Percentiles rank a stretch among this genome's conserved stretches.
These are phyloP conservation scores for Lactifluus pinguis DNA, from an alignment of 768 basidiomycete genomes.

Conservation along the genomic window DNA sequence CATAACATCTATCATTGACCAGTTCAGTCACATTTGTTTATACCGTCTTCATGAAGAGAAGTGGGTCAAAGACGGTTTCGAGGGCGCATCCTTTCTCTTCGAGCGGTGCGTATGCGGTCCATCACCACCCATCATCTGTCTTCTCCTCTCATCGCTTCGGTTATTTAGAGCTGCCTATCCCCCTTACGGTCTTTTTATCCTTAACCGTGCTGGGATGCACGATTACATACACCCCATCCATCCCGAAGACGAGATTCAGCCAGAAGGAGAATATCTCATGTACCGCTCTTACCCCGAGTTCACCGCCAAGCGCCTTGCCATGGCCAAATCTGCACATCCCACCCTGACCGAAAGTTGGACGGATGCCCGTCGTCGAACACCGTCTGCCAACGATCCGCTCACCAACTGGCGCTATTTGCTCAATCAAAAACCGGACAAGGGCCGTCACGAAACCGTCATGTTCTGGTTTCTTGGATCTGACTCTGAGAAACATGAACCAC, in stretches of 20 bases:
- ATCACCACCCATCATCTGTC: neutral
- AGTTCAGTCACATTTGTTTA: slow-evolving; percentile 80
- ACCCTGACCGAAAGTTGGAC: slow-evolving; percentile 21
- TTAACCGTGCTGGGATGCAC: slow-evolving; percentile 72
- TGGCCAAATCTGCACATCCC: slow-evolving; percentile 23
- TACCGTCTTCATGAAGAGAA: slow-evolving; percentile 65
- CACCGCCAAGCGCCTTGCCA: slow-evolving; percentile 33
- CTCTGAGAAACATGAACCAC: slow-evolving; percentile 58
- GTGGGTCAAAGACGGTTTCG: slow-evolving; percentile 78
- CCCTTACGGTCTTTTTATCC: slow-evolving; percentile 76
- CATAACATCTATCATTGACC: slow-evolving; percentile 74
- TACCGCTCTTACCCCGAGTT: slow-evolving; percentile 66
- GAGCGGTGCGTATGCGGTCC: slow-evolving; percentile 49
- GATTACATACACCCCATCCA: slow-evolving; percentile 69
- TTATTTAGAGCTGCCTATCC: slow-evolving; percentile 58
- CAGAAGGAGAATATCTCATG: slow-evolving; percentile 58
- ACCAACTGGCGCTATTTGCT: slow-evolving; percentile 34
- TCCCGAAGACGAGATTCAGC: slow-evolving; percentile 68
- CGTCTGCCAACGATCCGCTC: slow-evolving; percentile 31
- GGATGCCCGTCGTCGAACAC: slow-evolving; percentile 12
- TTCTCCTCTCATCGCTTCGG: slow-evolving; percentile 4
- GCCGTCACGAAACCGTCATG: slow-evolving; percentile 49
- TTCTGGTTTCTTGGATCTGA: slow-evolving; percentile 60
- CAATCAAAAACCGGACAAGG: slow-evolving; percentile 42
- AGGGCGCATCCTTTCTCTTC: slow-evolving; percentile 86